Evolutionary conservation across 83 land plant genomes (phyloP).

Genomic region (Picea abies): DNA sequence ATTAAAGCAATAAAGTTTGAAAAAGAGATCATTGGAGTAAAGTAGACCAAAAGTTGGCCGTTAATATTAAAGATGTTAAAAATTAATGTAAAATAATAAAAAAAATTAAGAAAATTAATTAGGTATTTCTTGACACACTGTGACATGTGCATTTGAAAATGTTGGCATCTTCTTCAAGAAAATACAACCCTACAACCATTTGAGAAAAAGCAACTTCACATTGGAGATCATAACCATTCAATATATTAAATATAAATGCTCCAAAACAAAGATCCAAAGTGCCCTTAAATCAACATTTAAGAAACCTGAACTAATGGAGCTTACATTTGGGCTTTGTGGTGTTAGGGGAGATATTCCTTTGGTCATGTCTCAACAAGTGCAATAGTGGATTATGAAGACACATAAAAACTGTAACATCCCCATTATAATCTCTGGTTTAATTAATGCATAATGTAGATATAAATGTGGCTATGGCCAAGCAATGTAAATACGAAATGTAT

Average conservation of each 20-base stretch:
- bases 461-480: too few species aligned
- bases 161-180: constrained; percentile 59
- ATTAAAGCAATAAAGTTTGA: too few species aligned
- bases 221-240: constrained; percentile 52
- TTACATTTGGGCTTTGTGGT: constrained; percentile 77
- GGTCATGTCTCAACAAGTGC: constrained; percentile 16
- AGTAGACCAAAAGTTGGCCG: too few species aligned
- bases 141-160: constrained; percentile 60
- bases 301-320: constrained; percentile 54
- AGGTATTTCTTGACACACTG: constrained; percentile 48
- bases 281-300: constrained; percentile 50
- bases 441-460: too few species aligned
- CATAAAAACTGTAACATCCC: not conserved
- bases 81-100: too few species aligned
- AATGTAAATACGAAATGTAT: too few species aligned
- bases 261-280: constrained; percentile 42
- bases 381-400: constrained; percentile 30
- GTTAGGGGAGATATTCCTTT: constrained; percentile 50
- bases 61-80: too few species aligned
- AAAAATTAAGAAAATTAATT: too few species aligned
- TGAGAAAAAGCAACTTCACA: constrained; percentile 65
- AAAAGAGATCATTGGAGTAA: too few species aligned
- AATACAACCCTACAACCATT: constrained; percentile 46
- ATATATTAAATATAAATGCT: constrained; percentile 39
- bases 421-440: too few species aligned